Base-by-base conservation (phyloP, 2,329 filamentous ascomycete species). In the Penicillium sp. region DNA sequence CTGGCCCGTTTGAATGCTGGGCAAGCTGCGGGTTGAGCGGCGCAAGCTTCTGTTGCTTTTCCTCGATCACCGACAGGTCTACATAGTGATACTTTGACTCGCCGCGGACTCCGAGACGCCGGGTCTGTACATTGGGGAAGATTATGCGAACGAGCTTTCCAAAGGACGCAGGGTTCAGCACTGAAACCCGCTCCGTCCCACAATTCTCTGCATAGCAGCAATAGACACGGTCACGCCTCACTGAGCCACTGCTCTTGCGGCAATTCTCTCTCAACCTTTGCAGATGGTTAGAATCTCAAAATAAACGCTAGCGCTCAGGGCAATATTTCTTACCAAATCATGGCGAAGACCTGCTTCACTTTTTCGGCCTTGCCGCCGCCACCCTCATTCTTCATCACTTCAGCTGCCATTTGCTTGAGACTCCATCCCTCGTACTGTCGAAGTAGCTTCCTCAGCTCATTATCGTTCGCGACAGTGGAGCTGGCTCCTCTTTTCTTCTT, bases 1-100 rank as follows among this genome's bases (percentile, higher is more conserved):
- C 35, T 18, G 61, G 37, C 7, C 52, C 52, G 31, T 54, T 60
- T 14, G 57, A 28, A 29, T 58, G 61, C 13, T 58, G 51, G 33
- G 62, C 54, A 11, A 61, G 49, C 38, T 65, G 64, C 4, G 61
- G 53, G 14, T 58, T 64, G 37, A 65, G 52, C 7, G 60, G 52
- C 6, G 55, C 50, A n/a, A 58, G 60, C 50, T 65, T 64, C 41
- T 70, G 67, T 45, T 70, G 68, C 49, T 73, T 72, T 52, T 73
- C 71, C 49, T 74, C 72, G 25, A 73, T 71, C 36, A 77, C 69
- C 2, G 73, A 74, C 50, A 77, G 62, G 55, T 77, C 75, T 40
- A 77, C 75, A 53, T 99, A 99, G 71, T 99, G 93, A 69, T 99
- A 99, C 68, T 99, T 99, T 12, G 93, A 99, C 73, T 97, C 92